A percentile compares a stretch with the other conserved stretches of the same genome.
phyloP scores from a whole-genome alignment of 78 protist genomes.

The Abeoforma whisleri region DNA sequence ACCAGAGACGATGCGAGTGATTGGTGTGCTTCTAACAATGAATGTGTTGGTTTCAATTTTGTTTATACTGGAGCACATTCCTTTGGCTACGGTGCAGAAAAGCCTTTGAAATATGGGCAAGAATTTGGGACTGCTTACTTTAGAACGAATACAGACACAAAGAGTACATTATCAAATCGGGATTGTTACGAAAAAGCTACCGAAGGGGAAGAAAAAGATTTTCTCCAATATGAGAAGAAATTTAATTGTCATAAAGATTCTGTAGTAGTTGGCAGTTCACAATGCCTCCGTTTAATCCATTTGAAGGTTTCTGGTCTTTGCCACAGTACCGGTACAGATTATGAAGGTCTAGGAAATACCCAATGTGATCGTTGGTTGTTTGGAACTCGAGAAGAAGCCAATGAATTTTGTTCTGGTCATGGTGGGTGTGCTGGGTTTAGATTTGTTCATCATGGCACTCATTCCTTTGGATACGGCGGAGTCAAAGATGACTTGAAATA shows the following conservation, averaged over 20 bases:
- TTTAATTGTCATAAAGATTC: no score
- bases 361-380: neutral
- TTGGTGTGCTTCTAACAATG: neutral
- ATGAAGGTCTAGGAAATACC: neutral
- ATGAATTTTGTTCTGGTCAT: neutral
- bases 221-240: no score
- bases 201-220: no score
- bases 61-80: neutral
- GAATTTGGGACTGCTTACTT: neutral
- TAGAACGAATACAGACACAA: neutral
- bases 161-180: neutral
- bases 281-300: no score
- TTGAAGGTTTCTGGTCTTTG: no score
- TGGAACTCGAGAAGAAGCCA: neutral
- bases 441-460: neutral
- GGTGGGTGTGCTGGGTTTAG: neutral
- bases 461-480: neutral
- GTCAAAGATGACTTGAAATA: neutral
- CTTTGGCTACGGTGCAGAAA: neutral
- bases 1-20: neutral
- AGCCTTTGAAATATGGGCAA: neutral
- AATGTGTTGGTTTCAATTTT: neutral
- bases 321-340: neutral
- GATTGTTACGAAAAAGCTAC: neutral
- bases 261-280: no score